These are phyloP conservation scores for Phaeodactylum tricornutum DNA, from an alignment of 108 stramenopile genomes.

Conservation along the genomic window DNA sequence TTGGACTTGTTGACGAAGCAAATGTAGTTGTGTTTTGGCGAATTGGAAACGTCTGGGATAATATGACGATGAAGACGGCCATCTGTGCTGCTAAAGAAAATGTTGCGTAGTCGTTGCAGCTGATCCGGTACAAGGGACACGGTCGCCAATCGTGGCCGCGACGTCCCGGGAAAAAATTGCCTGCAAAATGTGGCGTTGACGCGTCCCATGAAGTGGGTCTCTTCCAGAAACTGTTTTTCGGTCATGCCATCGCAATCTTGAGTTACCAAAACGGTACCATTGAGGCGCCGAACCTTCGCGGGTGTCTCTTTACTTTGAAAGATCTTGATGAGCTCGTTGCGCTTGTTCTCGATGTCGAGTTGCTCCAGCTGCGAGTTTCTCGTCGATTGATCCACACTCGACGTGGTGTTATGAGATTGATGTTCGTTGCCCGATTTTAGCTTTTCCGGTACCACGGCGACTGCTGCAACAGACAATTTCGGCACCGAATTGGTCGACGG, in stretches of 20 bases:
- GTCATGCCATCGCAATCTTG: neutral
- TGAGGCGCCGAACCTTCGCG: too few relatives aligned
- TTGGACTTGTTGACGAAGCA: too few relatives aligned
- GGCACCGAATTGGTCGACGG: too few relatives aligned
- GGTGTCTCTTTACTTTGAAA: too few relatives aligned
- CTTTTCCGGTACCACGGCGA: too few relatives aligned
- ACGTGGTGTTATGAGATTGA: too few relatives aligned
- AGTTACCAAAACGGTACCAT: neutral
- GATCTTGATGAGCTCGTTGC: too few relatives aligned
- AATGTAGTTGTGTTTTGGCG: conserved; percentile 16
- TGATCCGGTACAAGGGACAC: conserved; percentile 1
- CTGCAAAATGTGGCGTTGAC: conserved; percentile 13
- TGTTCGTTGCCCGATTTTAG: too few relatives aligned
- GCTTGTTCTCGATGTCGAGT: too few relatives aligned
- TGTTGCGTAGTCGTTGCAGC: conserved; percentile 4
- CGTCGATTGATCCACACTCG: too few relatives aligned
- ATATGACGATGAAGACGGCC: conserved; percentile 12
- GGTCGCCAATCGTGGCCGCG: conserved; percentile 6
- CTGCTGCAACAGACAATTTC: too few relatives aligned
- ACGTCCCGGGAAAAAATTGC: conserved; percentile 4
- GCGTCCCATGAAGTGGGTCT: conserved; percentile 5
- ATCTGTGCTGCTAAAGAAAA: conserved; percentile 19
- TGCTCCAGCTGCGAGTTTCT: too few relatives aligned
- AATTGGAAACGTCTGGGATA: conserved; percentile 6
- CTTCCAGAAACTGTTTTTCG: conserved; percentile 7